Evolutionary conservation across 768 basidiomycete genomes (phyloP).

Genomic region (Phylloporus sp.): DNA sequence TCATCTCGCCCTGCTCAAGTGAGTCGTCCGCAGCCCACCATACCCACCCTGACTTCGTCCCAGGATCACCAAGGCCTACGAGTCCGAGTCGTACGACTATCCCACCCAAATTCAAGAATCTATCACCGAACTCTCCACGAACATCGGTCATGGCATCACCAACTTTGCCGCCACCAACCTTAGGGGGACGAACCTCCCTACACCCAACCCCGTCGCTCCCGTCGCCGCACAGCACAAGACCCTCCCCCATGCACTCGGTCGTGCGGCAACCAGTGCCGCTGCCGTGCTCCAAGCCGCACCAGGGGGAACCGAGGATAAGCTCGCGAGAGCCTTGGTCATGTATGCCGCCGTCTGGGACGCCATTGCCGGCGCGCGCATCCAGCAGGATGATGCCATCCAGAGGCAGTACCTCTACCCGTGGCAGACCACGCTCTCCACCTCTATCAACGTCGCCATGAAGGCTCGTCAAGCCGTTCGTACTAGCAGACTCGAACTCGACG

Average conservation of each 20-base stretch:
- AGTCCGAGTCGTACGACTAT: constrained; percentile 84
- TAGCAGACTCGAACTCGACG: constrained; percentile 83
- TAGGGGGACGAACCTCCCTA: constrained; percentile 83
- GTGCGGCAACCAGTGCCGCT: constrained; percentile 67
- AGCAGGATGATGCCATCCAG: constrained; percentile 73
- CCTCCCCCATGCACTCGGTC: constrained; percentile 87
- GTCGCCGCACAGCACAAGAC: constrained; percentile 82
- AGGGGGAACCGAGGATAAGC: constrained; percentile 53
- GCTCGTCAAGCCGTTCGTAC: constrained; percentile 77
- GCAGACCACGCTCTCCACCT: constrained; percentile 81
- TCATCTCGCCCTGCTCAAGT: constrained; percentile 78
- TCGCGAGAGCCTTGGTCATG: constrained; percentile 70
- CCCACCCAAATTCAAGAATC: constrained; percentile 86
- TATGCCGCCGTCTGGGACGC: constrained; percentile 85
- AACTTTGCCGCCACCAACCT: constrained; percentile 84
- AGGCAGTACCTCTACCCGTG: constrained; percentile 71
- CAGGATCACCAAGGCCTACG: constrained; percentile 86
- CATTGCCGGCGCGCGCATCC: constrained; percentile 68
- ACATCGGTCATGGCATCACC: constrained; percentile 69
- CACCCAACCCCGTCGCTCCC: constrained; percentile 53
- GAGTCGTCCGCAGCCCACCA: constrained; percentile 22
- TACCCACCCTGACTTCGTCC: background rate
- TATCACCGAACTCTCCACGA: constrained; percentile 62
- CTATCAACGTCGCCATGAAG: constrained; percentile 87
- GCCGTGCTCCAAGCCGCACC: constrained; percentile 41